These are phyloP conservation scores for Diplocarpon rosae DNA, from an alignment of 2,329 filamentous ascomycete species.

Conservation along the genomic window DNA sequence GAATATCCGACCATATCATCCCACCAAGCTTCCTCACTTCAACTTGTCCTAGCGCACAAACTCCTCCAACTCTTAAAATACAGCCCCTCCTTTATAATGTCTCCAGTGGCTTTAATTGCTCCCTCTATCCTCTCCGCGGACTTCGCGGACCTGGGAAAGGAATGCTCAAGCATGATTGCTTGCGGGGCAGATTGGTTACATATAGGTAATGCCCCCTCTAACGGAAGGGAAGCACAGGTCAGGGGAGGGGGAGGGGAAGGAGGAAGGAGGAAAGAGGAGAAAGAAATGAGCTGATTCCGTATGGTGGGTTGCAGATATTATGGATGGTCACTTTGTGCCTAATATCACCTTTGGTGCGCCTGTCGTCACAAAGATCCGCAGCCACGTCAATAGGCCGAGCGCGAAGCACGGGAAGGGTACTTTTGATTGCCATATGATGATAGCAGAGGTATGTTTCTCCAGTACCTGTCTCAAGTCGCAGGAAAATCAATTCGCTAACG, in stretches of 20 bases:
- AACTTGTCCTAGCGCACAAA: too few relatives aligned
- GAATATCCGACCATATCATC: too few relatives aligned
- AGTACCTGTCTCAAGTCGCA: not conserved
- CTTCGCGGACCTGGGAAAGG: conserved; percentile 78
- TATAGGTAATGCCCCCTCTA: conserved; percentile 13
- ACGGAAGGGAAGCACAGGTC: too few relatives aligned
- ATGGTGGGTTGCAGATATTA: conserved; percentile 60
- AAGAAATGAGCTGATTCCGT: too few relatives aligned
- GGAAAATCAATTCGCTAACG: not conserved
- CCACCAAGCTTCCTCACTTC: too few relatives aligned
- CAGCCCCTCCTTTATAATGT: conserved; percentile 43
- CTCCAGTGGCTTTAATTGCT: conserved; percentile 85
- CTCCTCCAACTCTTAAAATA: too few relatives aligned
- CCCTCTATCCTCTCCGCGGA: conserved; percentile 97
- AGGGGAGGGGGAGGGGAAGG: too few relatives aligned
- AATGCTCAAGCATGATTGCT: conserved; percentile 76
- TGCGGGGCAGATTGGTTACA: conserved; percentile 88
- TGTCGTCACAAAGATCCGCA: conserved; percentile 86
- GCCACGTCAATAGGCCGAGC: conserved; percentile 67
- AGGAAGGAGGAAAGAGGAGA: too few relatives aligned
- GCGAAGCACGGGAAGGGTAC: conserved; percentile 69
- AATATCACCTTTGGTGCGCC: conserved; percentile 96
- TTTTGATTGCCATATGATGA: conserved; percentile 99
- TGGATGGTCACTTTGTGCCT: conserved; percentile 98
- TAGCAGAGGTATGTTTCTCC: conserved; percentile 63